Conservation (phyloP, 2,329 filamentous ascomycete species). For the Geoglossum cookeanum region DNA sequence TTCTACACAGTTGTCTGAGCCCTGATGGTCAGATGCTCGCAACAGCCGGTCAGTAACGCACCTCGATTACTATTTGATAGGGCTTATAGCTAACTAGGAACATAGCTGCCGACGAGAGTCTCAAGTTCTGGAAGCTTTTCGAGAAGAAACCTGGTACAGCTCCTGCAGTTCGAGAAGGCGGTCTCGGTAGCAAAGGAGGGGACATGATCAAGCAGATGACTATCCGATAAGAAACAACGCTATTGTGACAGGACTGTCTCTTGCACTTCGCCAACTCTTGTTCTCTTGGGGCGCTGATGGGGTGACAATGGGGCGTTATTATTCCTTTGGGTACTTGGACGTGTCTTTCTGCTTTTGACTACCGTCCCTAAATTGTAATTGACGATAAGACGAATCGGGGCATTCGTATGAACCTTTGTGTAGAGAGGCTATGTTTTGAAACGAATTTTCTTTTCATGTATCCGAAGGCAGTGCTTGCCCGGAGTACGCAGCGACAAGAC, state of each 20-base stretch:
- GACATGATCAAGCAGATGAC: conserved; percentile 92
- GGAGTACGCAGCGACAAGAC: not conserved
- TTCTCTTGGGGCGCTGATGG: not conserved
- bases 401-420: not conserved
- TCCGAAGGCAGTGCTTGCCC: not conserved
- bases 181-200: conserved; percentile 53
- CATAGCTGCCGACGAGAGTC: conserved; percentile 72
- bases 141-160: conserved; percentile 84
- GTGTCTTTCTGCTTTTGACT: not conserved
- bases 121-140: conserved; percentile 99
- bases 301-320: not conserved
- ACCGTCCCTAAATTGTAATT: not conserved
- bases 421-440: not conserved
- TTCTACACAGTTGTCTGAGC: conserved; percentile 90
- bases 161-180: conserved; percentile 41
- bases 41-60: conserved; percentile 48
- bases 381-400: not conserved
- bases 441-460: not conserved
- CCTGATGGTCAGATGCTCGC: conserved; percentile 96
- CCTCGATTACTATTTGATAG: not conserved
- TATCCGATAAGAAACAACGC: conserved; percentile 41
- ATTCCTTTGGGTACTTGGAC: not conserved
- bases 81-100: conserved; percentile 9
- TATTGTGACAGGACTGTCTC: not conserved
- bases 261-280: not conserved